A percentile compares a stretch with the other conserved stretches of the same genome.
phyloP scores from a whole-genome alignment of 1,284 basidiomycete genomes.

The Microbotryomycetes sp. region DNA sequence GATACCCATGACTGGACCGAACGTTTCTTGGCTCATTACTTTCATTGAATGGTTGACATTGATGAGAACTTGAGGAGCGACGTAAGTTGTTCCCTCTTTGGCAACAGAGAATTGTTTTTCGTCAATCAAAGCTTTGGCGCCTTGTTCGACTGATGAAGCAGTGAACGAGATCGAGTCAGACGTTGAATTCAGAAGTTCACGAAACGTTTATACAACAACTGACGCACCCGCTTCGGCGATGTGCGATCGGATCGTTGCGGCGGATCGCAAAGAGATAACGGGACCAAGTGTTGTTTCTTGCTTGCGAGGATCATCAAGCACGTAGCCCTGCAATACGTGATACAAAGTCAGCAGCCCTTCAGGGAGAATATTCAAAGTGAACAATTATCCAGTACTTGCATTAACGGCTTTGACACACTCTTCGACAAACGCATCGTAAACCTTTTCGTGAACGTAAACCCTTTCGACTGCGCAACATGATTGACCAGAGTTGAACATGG shows the following conservation, averaged over 20 bases:
- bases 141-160: conserved; percentile 57
- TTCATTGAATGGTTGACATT: conserved; percentile 89
- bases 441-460: conserved; percentile 81
- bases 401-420: conserved; percentile 67
- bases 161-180: background rate
- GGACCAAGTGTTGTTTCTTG: conserved; percentile 75
- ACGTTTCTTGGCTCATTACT: conserved; percentile 67
- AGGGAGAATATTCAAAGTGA: background rate
- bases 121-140: conserved; percentile 69
- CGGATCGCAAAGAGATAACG: conserved; percentile 79
- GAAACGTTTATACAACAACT: background rate
- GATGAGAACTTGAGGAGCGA: conserved; percentile 80
- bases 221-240: conserved; percentile 67
- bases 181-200: conserved; percentile 2
- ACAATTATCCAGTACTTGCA: conserved; percentile 43
- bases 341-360: background rate
- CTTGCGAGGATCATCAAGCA: conserved; percentile 75
- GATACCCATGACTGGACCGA: conserved; percentile 80
- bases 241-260: conserved; percentile 75
- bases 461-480: conserved; percentile 83
- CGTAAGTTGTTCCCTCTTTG: conserved; percentile 67
- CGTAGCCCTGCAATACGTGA: conserved; percentile 54
- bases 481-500: conserved; percentile 93
- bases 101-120: conserved; percentile 63
- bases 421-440: conserved; percentile 76